Base-by-base conservation (phyloP, 139 green algal species). In the Haematococcus sp. region DNA sequence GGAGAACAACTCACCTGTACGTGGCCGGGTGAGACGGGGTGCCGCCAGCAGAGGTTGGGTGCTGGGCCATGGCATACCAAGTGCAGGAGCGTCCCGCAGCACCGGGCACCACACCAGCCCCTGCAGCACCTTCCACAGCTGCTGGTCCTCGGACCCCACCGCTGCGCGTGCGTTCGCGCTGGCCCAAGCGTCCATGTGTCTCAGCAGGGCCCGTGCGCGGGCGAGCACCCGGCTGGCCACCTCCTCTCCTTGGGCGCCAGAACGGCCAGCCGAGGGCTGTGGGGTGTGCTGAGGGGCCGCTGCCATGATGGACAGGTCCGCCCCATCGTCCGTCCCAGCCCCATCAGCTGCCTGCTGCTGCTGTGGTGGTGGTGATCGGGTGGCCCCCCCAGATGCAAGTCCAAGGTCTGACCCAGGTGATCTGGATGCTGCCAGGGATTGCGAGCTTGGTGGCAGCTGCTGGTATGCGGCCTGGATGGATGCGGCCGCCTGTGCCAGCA, bases 101-200 rank as follows among this genome's bases (percentile, higher is more conserved):
- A 93, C 82, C 35, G 86, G 86, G 72, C 86, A 92, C 89, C 89
- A 94, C 0, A 63, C 35, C 13, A 91, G 68, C 1, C 61, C 75
- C 35, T 64, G 25, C 16, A 93, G 73, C 20, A 63, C 20, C 19
- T 27, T 30, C 85, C 87, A 92, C 20, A 84, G 33, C 3, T 61
- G 43, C 55, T 44, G 52, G 4, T 83, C 73, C 19, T 65, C 23
- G 59, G 55, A 46, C 4, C 70, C 28, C 22, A 61, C 9, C 54
- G 30, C 13, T 25, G 30, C 7, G 4, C 61, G 11, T 52, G 33
- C 22, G 61, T 52, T 40, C n/a, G 33, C n/a, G 31, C 61, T 69
- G 16, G 70, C 63, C 61, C 63, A 71, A 3, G 22, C 4, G 64
- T 89, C 79, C 22, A 91, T 63, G 31, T 82, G 74, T 13, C 68